phyloP scores from a whole-genome alignment of 1,139 yeast genomes.

The Blastobotrys illinoisensis region DNA sequence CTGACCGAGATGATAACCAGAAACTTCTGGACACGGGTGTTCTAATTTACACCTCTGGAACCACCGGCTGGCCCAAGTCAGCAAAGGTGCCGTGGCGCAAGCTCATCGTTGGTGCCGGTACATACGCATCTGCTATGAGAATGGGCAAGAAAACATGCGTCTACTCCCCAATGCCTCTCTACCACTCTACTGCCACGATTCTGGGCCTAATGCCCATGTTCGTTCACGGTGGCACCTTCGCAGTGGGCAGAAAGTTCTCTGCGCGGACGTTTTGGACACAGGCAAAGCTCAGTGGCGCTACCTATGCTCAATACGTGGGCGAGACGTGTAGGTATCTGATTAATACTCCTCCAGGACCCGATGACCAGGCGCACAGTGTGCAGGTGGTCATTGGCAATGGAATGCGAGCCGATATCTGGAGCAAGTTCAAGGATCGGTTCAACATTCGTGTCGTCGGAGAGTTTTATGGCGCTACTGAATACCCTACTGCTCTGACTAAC shows the following conservation, averaged over 20 bases:
- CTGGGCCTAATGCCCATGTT: conserved; percentile 75
- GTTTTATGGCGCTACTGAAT: conserved; percentile 91
- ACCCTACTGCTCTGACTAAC: conserved; percentile 85
- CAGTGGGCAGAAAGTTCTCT: conserved; percentile 77
- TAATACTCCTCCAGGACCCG: conserved; percentile 59
- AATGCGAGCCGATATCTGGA: conserved; percentile 88
- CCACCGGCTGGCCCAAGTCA: conserved; percentile 93
- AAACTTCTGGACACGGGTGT: conserved; percentile 48
- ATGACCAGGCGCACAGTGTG: conserved; percentile 63
- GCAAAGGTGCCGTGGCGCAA: conserved; percentile 94
- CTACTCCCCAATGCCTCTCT: conserved; percentile 91
- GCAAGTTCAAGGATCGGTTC: conserved; percentile 69
- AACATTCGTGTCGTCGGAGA: conserved; percentile 75
- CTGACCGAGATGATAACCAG: conserved; percentile 25
- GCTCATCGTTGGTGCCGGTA: conserved; percentile 54
- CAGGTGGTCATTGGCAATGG: conserved; percentile 89
- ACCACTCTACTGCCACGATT: conserved; percentile 91
- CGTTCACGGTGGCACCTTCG: conserved; percentile 61
- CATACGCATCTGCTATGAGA: conserved; percentile 68
- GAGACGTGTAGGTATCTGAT: conserved; percentile 87
- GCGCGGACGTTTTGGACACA: conserved; percentile 90
- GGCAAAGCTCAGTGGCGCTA: conserved; percentile 62
- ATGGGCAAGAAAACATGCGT: conserved; percentile 52
- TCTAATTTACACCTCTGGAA: conserved; percentile 87
- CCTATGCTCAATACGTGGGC: conserved; percentile 90